These are phyloP conservation scores for Dendrobium nobile DNA, from an alignment of 106 monocot genomes.

Conservation along the genomic window DNA sequence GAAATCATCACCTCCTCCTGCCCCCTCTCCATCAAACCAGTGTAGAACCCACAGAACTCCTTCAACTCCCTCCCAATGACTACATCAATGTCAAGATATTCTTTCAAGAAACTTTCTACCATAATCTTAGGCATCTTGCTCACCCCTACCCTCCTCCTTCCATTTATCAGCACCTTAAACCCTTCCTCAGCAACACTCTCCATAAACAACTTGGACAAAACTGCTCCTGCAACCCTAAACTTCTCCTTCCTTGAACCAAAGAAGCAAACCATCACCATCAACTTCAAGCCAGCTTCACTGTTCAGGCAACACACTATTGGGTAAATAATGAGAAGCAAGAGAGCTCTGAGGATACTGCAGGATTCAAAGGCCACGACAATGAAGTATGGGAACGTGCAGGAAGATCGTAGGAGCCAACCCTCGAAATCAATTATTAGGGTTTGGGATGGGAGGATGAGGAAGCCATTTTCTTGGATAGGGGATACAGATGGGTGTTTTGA, in stretches of 20 bases:
- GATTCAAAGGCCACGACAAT: slow-evolving; percentile 78
- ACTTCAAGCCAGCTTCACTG: slow-evolving; percentile 13
- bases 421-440: slow-evolving; percentile 30
- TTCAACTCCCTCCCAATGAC: slow-evolving; percentile 70
- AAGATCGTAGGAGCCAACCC: slow-evolving; percentile 38
- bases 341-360: slow-evolving; percentile 46
- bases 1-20: neutral
- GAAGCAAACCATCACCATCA: slow-evolving; percentile 60
- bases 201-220: slow-evolving; percentile 59
- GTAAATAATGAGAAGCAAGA: slow-evolving; percentile 53
- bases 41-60: slow-evolving; percentile 46
- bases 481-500: neutral
- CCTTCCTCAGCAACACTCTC: slow-evolving; percentile 58
- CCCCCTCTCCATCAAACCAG: slow-evolving; percentile 36
- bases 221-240: slow-evolving; percentile 42
- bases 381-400: slow-evolving; percentile 73
- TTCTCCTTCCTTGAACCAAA: slow-evolving; percentile 35
- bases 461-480: neutral
- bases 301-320: slow-evolving; percentile 38
- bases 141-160: slow-evolving; percentile 38
- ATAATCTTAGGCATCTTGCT: slow-evolving; percentile 61
- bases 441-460: neutral
- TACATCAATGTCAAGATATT: slow-evolving; percentile 61
- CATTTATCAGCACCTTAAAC: slow-evolving; percentile 26
- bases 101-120: slow-evolving; percentile 66